Evolutionary conservation across 1,139 yeast genomes (phyloP), one percentile per base, ranked within the genome.

Genomic region (Saccharomyces hybrid): DNA sequence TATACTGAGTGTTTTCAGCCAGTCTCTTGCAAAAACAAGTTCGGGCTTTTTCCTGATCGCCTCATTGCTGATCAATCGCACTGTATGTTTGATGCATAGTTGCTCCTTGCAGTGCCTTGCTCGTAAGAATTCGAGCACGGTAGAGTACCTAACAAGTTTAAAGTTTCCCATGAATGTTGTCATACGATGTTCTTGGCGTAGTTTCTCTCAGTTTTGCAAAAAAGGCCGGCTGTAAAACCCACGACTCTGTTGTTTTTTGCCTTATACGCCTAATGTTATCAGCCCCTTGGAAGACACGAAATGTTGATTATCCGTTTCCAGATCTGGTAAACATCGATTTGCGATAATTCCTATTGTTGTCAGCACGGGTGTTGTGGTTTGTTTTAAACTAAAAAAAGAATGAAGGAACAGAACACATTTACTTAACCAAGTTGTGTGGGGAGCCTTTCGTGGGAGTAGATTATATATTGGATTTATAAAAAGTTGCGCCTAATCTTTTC

Each of bases 1-100:
- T 1, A 68, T 60, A 1, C 65, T 62, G 55, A 79, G 73, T 0
- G 59, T 53, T 2, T 65, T 60, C 4, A 82, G 61, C 88, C 88
- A 84, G 49, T 59, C 55, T 56, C 73, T 73, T 14, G 83, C 77
- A 8, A 8, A 19, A 13, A 44, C 26, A n/a, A 28, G 9, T 2
- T 31, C 49, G 11, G 14, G 8, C 6, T 47, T 27, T 14, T 16
- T 19, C n/a, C 25, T 4, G 49, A 13, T 6, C 19, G 14, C 7
- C 11, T n/a, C 19, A 26, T 47, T 28, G 4, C 25, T n/a, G 5
- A 47, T 47, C 26, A 26, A 46, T 13, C 28, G 19, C 11, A 26
- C 31, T 23, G 28, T 8, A 0, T 23, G 6, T 46, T 14, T 11
- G 8, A 46, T 8, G 3, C 9, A 23, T 8, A 2, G 19, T 46